Evolutionary conservation across 768 basidiomycete genomes (phyloP).

Genomic region (Pisolithus tinctorius): DNA sequence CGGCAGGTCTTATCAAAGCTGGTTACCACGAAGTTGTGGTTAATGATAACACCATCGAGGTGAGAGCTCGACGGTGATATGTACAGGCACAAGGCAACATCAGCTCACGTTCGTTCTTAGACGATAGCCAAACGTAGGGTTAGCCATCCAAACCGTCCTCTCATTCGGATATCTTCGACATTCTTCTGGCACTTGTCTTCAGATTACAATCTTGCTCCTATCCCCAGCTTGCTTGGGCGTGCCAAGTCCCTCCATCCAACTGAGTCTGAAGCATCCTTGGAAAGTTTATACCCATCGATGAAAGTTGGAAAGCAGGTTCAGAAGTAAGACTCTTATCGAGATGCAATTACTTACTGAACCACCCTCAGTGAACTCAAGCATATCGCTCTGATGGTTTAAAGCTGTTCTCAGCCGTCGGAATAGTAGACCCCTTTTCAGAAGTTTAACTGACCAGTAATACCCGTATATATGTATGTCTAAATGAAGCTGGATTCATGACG

Average conservation of each 20-base stretch:
- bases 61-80: slow-evolving; percentile 25
- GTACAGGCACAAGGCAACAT: background rate
- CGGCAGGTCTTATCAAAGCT: slow-evolving; percentile 80
- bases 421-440: no score
- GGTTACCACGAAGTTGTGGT: slow-evolving; percentile 95
- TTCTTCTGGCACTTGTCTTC: slow-evolving; percentile 95
- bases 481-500: slow-evolving; percentile 34
- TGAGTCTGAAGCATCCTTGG: slow-evolving; percentile 25
- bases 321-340: slow-evolving; percentile 42
- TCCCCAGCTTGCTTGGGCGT: slow-evolving; percentile 45
- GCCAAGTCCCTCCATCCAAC: slow-evolving; percentile 36
- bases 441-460: background rate
- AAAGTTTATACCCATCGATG: slow-evolving; percentile 54
- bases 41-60: slow-evolving; percentile 69
- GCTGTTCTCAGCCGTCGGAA: no score
- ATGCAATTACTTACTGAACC: slow-evolving; percentile 6
- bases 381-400: slow-evolving; percentile 71
- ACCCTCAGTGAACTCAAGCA: slow-evolving; percentile 64
- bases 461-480: background rate
- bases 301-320: slow-evolving; percentile 88
- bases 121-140: slow-evolving; percentile 54
- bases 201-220: slow-evolving; percentile 68
- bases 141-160: slow-evolving; percentile 66
- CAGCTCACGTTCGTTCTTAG: slow-evolving; percentile 28
- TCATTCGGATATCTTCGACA: slow-evolving; percentile 93